These are phyloP conservation scores for Setomelanomma holmii DNA, from an alignment of 2,329 filamentous ascomycete species.

Conservation along the genomic window DNA sequence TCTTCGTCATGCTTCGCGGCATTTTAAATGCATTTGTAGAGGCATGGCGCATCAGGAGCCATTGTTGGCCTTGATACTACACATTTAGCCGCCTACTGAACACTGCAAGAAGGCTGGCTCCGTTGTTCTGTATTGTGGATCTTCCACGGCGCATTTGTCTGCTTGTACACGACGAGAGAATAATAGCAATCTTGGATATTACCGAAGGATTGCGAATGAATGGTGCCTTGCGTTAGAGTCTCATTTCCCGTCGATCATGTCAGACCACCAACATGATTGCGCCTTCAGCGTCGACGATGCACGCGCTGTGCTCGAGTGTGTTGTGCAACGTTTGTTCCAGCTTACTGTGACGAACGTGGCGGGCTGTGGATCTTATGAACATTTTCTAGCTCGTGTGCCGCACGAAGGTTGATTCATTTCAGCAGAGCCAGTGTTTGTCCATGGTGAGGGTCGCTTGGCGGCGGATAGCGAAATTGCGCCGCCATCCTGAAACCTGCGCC, in stretches of 20 bases:
- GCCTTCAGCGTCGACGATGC: not conserved
- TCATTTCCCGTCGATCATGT: conserved; percentile 31
- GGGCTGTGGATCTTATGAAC: conserved; percentile 5
- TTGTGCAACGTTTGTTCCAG: not conserved
- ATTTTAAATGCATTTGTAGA: conserved; percentile 6
- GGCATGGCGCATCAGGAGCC: conserved; percentile 17
- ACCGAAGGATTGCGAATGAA: conserved; percentile 21
- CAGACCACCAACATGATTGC: conserved; percentile 9
- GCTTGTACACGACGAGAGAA: conserved; percentile 15
- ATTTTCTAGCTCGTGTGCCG: conserved; percentile 16
- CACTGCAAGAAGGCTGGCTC: not conserved
- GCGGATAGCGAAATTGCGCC: conserved; percentile 39
- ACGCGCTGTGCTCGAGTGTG: conserved; percentile 6
- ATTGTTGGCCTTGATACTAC: not conserved
- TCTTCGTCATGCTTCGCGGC: not conserved
- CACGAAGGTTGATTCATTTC: conserved; percentile 21
- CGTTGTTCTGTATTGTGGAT: conserved; percentile 1
- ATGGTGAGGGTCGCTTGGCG: conserved; percentile 27
- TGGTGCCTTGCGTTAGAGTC: conserved; percentile 23
- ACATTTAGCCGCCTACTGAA: conserved; percentile 17
- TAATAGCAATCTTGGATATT: conserved; percentile 33
- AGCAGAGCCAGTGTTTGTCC: conserved; percentile 29
- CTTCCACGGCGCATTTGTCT: conserved; percentile 6
- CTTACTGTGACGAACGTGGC: conserved; percentile 16
- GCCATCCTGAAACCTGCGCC: conserved; percentile 34